Conservation (phyloP, 257 asterid genomes). For the Solanum appendiculatum region DNA sequence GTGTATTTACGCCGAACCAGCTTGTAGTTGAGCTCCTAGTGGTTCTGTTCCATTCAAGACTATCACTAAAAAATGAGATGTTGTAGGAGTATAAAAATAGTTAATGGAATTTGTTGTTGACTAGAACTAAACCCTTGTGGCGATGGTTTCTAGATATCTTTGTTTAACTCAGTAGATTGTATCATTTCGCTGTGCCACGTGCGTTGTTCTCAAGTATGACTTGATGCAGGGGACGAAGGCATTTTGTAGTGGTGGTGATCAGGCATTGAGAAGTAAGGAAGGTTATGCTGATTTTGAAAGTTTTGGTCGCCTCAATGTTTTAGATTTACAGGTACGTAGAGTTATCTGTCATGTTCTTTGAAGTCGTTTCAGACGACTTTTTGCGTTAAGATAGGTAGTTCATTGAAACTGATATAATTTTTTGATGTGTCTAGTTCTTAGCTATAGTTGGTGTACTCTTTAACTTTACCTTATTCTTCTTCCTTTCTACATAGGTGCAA, state of each 20-base stretch:
- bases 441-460: neutral
- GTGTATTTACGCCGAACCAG: neutral
- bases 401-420: neutral
- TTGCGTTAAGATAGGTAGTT: neutral
- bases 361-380: neutral
- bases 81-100: neutral
- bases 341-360: neutral
- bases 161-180: neutral
- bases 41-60: neutral
- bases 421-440: neutral
- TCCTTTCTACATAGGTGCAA: slow-evolving; percentile 52
- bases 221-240: slow-evolving; percentile 64
- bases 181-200: neutral
- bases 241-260: slow-evolving; percentile 97
- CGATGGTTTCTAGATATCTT: neutral
- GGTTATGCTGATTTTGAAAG: slow-evolving; percentile 78
- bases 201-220: neutral
- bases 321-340: slow-evolving; percentile 64
- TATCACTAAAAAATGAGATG: neutral
- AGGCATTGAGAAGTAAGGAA: slow-evolving; percentile 67
- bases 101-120: neutral
- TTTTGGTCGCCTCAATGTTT: slow-evolving; percentile 84
- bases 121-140: neutral
- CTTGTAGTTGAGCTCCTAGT: neutral
- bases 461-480: neutral